Evolutionary conservation across 148 eudicot genomes (phyloP).

Genomic region (Camellia lanceoleosa): DNA sequence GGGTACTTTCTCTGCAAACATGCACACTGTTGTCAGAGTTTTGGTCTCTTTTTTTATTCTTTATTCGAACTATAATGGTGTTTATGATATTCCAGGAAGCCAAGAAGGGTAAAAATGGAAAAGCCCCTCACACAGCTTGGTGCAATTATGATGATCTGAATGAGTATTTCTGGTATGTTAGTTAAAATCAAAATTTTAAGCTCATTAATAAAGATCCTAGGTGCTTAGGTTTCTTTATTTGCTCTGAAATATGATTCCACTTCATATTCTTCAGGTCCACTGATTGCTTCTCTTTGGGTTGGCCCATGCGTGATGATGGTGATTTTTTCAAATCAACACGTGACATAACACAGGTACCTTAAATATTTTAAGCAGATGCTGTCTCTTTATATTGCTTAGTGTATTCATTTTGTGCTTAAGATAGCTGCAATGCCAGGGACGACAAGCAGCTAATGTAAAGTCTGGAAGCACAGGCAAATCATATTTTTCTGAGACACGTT

Average conservation of each 20-base stretch:
- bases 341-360: conserved; percentile 49
- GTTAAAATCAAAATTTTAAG: background rate
- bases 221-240: conserved; percentile 8
- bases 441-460: conserved; percentile 29
- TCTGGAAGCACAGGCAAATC: conserved; percentile 73
- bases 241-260: conserved; percentile 4
- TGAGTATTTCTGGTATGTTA: conserved; percentile 79
- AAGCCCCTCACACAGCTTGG: conserved; percentile 81
- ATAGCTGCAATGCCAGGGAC: conserved; percentile 52
- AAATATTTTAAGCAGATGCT: background rate
- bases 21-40: background rate
- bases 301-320: conserved; percentile 98
- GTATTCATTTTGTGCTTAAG: conserved; percentile 13
- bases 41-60: background rate
- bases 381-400: background rate
- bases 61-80: conserved; percentile 15
- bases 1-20: conserved; percentile 40
- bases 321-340: conserved; percentile 77
- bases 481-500: conserved; percentile 73
- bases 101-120: conserved; percentile 71
- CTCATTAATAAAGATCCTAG: background rate
- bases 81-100: conserved; percentile 63
- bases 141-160: conserved; percentile 94
- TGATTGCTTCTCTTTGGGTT: conserved; percentile 79
- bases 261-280: conserved; percentile 55